phyloP scores from a whole-genome alignment of 2,329 filamentous ascomycete genomes.

The Aspergillus sp. region DNA sequence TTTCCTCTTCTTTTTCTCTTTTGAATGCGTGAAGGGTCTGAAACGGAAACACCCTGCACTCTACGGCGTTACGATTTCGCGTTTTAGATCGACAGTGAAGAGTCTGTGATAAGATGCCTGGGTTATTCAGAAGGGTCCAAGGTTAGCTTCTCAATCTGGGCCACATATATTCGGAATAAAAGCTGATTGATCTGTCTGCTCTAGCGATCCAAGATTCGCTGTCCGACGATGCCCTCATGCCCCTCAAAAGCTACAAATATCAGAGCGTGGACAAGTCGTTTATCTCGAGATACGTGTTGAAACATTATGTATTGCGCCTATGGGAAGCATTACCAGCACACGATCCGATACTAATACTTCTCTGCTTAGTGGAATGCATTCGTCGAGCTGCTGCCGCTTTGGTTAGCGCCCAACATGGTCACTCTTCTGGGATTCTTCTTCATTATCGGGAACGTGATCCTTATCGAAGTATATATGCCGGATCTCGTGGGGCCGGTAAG shows the following conservation, averaged over 20 bases:
- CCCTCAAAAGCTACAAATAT: slow-evolving; percentile 95
- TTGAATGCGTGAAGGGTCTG: neutral
- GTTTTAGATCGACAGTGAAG: neutral
- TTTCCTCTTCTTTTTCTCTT: neutral
- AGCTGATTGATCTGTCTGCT: slow-evolving; percentile 1
- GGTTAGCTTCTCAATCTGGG: slow-evolving; percentile 17
- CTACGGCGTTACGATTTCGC: neutral
- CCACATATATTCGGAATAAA: neutral
- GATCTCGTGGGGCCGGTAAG: slow-evolving; percentile 82
- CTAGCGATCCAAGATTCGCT: slow-evolving; percentile 49
- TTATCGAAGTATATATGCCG: slow-evolving; percentile 72
- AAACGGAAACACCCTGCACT: neutral
- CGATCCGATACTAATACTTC: neutral
- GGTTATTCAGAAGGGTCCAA: slow-evolving; percentile 17
- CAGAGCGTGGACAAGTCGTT: slow-evolving; percentile 93
- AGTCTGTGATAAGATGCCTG: neutral
- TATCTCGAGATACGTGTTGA: slow-evolving; percentile 85
- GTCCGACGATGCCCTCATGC: slow-evolving; percentile 81
- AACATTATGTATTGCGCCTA: slow-evolving; percentile 71
- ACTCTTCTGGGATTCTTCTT: slow-evolving; percentile 92
- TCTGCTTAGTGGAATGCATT: slow-evolving; percentile 81
- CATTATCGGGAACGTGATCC: slow-evolving; percentile 73
- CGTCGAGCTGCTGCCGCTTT: slow-evolving; percentile 84
- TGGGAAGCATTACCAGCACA: neutral
- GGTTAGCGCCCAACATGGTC: slow-evolving; percentile 96